Percentiles rank a stretch among this genome's conserved stretches.
phyloP scores from a whole-genome alignment of 2,329 filamentous ascomycete genomes.

The Cladophialophora chaetospira region DNA sequence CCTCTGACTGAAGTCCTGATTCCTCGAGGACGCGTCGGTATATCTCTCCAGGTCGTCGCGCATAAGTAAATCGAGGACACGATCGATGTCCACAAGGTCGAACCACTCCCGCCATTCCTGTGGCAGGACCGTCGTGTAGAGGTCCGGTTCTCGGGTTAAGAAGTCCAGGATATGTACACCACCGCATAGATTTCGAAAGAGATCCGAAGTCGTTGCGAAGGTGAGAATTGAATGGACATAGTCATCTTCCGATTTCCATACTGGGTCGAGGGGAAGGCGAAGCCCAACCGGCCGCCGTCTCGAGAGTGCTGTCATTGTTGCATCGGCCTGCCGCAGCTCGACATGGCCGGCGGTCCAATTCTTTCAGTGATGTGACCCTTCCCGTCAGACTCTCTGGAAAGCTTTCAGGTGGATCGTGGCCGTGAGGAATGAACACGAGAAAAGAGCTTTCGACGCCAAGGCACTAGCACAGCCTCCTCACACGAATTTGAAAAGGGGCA shows the following conservation, averaged over 20 bases:
- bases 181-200: conserved; percentile 87
- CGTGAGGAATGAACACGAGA: no score
- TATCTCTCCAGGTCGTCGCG: conserved; percentile 64
- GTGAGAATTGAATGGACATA: conserved; percentile 78
- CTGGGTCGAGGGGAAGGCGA: conserved; percentile 67
- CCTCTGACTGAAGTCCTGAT: conserved; percentile 41
- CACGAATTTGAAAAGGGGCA: background rate
- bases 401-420: no score
- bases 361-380: background rate
- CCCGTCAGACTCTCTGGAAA: no score
- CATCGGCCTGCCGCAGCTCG: background rate
- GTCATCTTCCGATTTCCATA: conserved; percentile 70
- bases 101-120: conserved; percentile 82
- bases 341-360: no score
- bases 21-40: conserved; percentile 15
- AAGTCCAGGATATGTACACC: conserved; percentile 98
- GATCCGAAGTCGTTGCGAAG: conserved; percentile 72
- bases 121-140: conserved; percentile 77
- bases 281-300: background rate
- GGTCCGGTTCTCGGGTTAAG: conserved; percentile 79
- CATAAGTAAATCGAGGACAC: conserved; percentile 78
- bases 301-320: background rate
- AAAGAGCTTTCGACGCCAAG: conserved; percentile 3
- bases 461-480: background rate
- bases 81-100: conserved; percentile 68